These are phyloP conservation scores for Xylariales sp. DNA, from an alignment of 2,329 filamentous ascomycete species.

Conservation along the genomic window DNA sequence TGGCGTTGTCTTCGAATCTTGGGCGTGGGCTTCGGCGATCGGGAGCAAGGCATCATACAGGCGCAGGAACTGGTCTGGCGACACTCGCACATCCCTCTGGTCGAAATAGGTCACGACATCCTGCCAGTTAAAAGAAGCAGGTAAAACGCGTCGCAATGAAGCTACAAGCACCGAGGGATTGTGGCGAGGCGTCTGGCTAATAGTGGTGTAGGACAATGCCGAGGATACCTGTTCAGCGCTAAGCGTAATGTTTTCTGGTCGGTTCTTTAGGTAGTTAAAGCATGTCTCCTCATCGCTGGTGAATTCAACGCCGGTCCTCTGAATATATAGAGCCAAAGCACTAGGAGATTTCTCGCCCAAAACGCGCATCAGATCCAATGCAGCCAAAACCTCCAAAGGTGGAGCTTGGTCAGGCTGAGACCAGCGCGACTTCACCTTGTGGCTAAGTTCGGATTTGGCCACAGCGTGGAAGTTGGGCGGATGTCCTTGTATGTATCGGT, in stretches of 20 bases:
- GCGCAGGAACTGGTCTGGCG: conserved; percentile 73
- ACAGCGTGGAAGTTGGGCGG: conserved; percentile 80
- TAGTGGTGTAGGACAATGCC: conserved; percentile 64
- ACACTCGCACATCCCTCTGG: conserved; percentile 69
- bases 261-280: conserved; percentile 46
- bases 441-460: conserved; percentile 64
- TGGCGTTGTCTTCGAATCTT: conserved; percentile 43
- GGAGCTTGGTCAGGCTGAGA: conserved; percentile 57
- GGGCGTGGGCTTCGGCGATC: conserved; percentile 50
- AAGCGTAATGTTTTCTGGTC: conserved; percentile 55
- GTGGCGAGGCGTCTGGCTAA: conserved; percentile 52
- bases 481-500: conserved; percentile 82
- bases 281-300: conserved; percentile 72
- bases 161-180: conserved; percentile 54
- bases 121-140: conserved; percentile 63
- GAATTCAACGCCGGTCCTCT: conserved; percentile 68
- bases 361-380: conserved; percentile 64
- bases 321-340: conserved; percentile 62
- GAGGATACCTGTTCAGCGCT: conserved; percentile 78
- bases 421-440: conserved; percentile 66
- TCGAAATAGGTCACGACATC: conserved; percentile 78
- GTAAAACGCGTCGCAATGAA: conserved; percentile 57
- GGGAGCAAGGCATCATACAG: conserved; percentile 77
- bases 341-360: conserved; percentile 55
- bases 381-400: conserved; percentile 67